Percentiles rank a stretch among this genome's conserved stretches.
Conservation (phyloP, 2,329 filamentous ascomycete genomes). For the Teratosphaeria epicoccoides region DNA sequence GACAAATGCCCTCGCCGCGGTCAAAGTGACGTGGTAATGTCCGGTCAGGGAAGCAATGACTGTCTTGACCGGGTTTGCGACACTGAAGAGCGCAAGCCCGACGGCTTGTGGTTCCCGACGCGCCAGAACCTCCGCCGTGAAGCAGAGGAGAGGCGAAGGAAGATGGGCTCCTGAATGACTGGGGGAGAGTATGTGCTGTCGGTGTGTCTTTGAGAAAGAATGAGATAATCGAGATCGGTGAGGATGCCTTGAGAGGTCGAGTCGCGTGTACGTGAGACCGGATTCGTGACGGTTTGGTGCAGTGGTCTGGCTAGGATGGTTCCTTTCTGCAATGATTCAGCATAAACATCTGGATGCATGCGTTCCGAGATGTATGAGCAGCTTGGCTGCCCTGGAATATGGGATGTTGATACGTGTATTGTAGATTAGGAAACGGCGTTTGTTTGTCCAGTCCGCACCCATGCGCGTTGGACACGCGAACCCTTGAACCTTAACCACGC, state of each 20-base stretch:
- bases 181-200: constrained; percentile 61
- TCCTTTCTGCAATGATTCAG: constrained; percentile 6
- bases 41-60: constrained; percentile 8
- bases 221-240: background rate
- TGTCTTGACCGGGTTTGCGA: constrained; percentile 1
- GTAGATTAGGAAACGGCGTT: too few species aligned
- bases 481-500: too few species aligned
- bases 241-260: constrained; percentile 8
- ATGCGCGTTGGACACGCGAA: too few species aligned
- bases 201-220: constrained; percentile 31
- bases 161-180: constrained; percentile 67
- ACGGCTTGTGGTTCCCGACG: constrained; percentile 18
- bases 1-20: background rate
- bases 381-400: constrained; percentile 6
- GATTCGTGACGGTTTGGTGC: constrained; percentile 10
- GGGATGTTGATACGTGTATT: background rate
- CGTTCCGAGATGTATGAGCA: constrained; percentile 1
- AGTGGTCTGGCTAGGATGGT: constrained; percentile 6
- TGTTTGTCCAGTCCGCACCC: too few species aligned
- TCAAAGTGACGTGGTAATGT: constrained; percentile 14
- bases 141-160: constrained; percentile 51
- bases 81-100: constrained; percentile 23
- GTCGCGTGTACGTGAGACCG: constrained; percentile 7
- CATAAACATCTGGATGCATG: constrained; percentile 2
- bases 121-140: constrained; percentile 7